Evolutionary conservation across 73 alveolate genomes (phyloP).

Genomic region (Stentor roeselii): DNA sequence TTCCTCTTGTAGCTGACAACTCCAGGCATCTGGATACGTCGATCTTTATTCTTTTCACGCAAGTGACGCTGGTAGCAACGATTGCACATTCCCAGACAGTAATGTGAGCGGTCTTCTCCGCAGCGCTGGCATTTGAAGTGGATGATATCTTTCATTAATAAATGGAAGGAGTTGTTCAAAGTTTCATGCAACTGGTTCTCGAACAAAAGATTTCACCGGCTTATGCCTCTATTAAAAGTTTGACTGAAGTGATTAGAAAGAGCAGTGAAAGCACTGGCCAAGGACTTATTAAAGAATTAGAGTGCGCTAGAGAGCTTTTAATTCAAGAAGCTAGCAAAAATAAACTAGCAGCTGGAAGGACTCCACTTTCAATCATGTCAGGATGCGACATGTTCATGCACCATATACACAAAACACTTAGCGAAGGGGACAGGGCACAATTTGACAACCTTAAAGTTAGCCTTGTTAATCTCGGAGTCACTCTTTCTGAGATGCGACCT

Average conservation of each 20-base stretch:
- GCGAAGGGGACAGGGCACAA: conserved; percentile 32
- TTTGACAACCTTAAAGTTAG: conserved; percentile 48
- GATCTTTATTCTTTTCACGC: conserved; percentile 1
- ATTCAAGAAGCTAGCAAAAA: conserved; percentile 18
- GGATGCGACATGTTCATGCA: conserved; percentile 55
- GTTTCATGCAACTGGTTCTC: neutral
- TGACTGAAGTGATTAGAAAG: conserved; percentile 33
- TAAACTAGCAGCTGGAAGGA: conserved; percentile 26
- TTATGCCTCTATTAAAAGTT: conserved; percentile 29
- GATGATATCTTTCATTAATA: neutral
- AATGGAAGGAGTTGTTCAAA: neutral
- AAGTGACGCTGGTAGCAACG: conserved; percentile 25
- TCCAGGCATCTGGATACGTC: neutral
- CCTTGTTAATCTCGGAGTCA: conserved; percentile 42
- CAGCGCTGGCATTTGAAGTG: conserved; percentile 8
- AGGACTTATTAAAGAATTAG: conserved; percentile 50
- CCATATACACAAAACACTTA: conserved; percentile 50
- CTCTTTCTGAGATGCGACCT: conserved; percentile 35
- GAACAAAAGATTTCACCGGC: conserved; percentile 20
- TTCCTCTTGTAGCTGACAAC: neutral
- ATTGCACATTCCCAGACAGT: conserved; percentile 25
- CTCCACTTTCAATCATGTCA: conserved; percentile 42
- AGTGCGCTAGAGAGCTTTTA: conserved; percentile 36
- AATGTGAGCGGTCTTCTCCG: conserved; percentile 1
- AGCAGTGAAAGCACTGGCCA: conserved; percentile 47